phyloP scores from a whole-genome alignment of 495 filamentous ascomycete genomes.

The Penicillium ucsense region DNA sequence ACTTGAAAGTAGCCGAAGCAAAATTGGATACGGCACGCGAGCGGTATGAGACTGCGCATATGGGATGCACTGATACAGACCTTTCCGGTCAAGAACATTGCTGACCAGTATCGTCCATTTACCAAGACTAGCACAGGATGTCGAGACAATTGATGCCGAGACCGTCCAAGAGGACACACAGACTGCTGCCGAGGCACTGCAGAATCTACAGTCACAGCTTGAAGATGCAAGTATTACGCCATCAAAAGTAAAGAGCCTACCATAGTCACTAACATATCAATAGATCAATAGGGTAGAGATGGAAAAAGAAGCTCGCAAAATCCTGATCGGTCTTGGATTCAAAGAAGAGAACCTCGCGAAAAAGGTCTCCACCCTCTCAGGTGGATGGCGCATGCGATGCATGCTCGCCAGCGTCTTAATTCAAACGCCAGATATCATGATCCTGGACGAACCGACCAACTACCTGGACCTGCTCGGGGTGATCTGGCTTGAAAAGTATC shows the following conservation, averaged over 20 bases:
- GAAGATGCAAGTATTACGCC: slow-evolving; percentile 27
- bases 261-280: background rate
- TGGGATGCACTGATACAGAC: background rate
- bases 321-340: slow-evolving; percentile 66
- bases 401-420: slow-evolving; percentile 57
- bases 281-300: slow-evolving; percentile 35
- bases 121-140: slow-evolving; percentile 41
- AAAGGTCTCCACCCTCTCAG: slow-evolving; percentile 55
- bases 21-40: slow-evolving; percentile 44
- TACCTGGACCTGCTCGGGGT: slow-evolving; percentile 75
- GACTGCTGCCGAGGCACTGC: slow-evolving; percentile 50
- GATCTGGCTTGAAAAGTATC: slow-evolving; percentile 69
- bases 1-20: slow-evolving; percentile 53
- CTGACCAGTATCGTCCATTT: background rate
- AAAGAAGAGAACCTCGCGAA: slow-evolving; percentile 45
- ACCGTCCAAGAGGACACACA: slow-evolving; percentile 50
- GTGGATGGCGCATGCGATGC: slow-evolving; percentile 71
- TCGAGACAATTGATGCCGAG: slow-evolving; percentile 44
- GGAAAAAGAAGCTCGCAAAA: slow-evolving; percentile 51
- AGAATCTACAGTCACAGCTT: slow-evolving; percentile 49
- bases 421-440: slow-evolving; percentile 64
- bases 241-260: no score
- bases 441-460: slow-evolving; percentile 83
- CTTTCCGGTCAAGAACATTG: no score
- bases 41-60: slow-evolving; percentile 27